A percentile compares a stretch with the other conserved stretches of the same genome.
Conservation (phyloP, 1,139 yeast genomes). For the Hansenula sp. region DNA sequence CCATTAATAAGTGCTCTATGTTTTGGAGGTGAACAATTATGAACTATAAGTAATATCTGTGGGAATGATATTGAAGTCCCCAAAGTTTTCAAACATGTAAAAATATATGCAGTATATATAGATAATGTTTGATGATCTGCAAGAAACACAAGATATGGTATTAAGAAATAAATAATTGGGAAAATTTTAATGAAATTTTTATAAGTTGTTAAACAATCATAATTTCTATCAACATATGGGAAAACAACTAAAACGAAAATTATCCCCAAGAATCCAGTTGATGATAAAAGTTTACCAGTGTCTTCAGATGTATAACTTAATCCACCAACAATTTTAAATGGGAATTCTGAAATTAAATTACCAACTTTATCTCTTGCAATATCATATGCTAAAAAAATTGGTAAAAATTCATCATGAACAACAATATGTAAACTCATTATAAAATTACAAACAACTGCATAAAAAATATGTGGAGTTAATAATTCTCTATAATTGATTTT, state of each 20-base stretch:
- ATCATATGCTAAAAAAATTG: slow-evolving; percentile 53
- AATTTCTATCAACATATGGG: slow-evolving; percentile 50
- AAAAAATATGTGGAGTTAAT: slow-evolving; percentile 22
- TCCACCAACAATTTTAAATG: slow-evolving; percentile 45
- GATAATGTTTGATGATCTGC: slow-evolving; percentile 10
- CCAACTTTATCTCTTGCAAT: slow-evolving; percentile 25
- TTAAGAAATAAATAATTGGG: slow-evolving; percentile 42
- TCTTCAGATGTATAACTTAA: slow-evolving; percentile 40
- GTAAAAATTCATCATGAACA: slow-evolving; percentile 55
- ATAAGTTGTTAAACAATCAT: slow-evolving; percentile 42
- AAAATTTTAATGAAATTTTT: slow-evolving; percentile 36
- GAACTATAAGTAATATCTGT: slow-evolving; percentile 39
- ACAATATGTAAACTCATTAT: slow-evolving; percentile 45
- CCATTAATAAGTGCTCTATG: slow-evolving; percentile 51
- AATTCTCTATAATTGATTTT: slow-evolving; percentile 22
- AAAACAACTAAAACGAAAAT: slow-evolving; percentile 45
- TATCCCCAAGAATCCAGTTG: slow-evolving; percentile 55
- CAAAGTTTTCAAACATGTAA: slow-evolving; percentile 29
- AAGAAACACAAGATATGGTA: slow-evolving; percentile 46
- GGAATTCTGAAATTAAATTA: slow-evolving; percentile 35
- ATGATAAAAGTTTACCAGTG: slow-evolving; percentile 51
- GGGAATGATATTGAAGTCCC: slow-evolving; percentile 37
- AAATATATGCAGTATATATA: slow-evolving; percentile 15
- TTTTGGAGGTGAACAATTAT: slow-evolving; percentile 42
- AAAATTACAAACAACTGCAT: slow-evolving; percentile 38